These are phyloP conservation scores for Xylaria palmicola DNA, from an alignment of 495 filamentous ascomycete species.

Conservation along the genomic window DNA sequence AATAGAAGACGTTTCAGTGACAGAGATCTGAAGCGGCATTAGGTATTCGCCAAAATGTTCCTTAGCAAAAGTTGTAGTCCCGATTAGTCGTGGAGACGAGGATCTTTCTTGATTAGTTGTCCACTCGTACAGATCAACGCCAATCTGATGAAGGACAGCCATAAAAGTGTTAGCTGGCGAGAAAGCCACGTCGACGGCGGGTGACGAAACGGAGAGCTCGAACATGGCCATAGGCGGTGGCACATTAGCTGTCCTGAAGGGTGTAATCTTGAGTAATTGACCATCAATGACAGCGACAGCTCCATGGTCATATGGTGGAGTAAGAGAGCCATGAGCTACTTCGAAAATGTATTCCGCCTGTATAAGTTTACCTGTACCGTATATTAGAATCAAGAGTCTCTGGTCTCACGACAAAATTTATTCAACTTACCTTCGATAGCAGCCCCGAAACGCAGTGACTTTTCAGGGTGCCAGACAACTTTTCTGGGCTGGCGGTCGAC, in stretches of 20 bases:
- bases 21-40: conserved; percentile 26
- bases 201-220: conserved; percentile 63
- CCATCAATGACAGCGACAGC: conserved; percentile 88
- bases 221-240: conserved; percentile 90
- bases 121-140: conserved; percentile 66
- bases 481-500: conserved; percentile 31
- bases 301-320: conserved; percentile 74
- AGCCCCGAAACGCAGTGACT: conserved; percentile 62
- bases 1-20: conserved; percentile 27
- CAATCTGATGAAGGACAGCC: conserved; percentile 65
- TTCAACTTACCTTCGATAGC: conserved; percentile 40
- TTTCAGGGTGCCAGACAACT: conserved; percentile 82
- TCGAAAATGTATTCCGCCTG: conserved; percentile 68
- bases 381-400: neutral
- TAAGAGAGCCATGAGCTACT: conserved; percentile 64
- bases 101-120: conserved; percentile 48
- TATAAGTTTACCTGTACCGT: conserved; percentile 39
- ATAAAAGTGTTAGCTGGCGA: conserved; percentile 63
- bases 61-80: conserved; percentile 24
- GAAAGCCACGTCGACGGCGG: conserved; percentile 73
- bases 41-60: conserved; percentile 17
- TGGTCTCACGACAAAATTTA: neutral
- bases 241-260: conserved; percentile 76
- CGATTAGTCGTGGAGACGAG: conserved; percentile 28
- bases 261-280: conserved; percentile 76